A percentile compares a stretch with the other conserved stretches of the same genome.
phyloP scores from a whole-genome alignment of 306 rosid species.

The Crataegus laevigata region DNA sequence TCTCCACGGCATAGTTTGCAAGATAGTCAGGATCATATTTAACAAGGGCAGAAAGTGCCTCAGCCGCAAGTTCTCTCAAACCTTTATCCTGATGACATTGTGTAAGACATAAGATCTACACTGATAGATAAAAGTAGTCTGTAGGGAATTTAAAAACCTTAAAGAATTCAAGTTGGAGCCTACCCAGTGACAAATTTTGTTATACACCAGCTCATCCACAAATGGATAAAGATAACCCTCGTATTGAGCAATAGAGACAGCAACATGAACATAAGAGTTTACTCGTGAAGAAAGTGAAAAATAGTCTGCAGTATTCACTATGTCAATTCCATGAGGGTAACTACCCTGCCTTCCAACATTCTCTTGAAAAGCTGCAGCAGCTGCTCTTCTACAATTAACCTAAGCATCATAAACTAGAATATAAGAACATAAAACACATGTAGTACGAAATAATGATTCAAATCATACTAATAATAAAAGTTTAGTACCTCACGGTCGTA shows the following conservation, averaged over 20 bases:
- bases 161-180: conserved; percentile 17
- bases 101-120: neutral
- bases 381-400: conserved; percentile 99
- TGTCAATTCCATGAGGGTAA: conserved; percentile 95
- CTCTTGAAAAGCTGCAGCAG: conserved; percentile 98
- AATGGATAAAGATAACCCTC: conserved; percentile 81
- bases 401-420: conserved; percentile 24
- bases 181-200: conserved; percentile 97
- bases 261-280: conserved; percentile 69
- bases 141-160: neutral
- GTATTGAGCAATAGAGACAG: conserved; percentile 67
- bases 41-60: conserved; percentile 78
- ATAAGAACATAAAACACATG: neutral
- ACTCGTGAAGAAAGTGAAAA: conserved; percentile 87
- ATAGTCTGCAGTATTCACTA: conserved; percentile 84
- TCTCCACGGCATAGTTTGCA: conserved; percentile 53
- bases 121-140: neutral
- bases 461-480: conserved; percentile 10
- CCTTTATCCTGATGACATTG: conserved; percentile 65
- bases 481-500: conserved; percentile 86
- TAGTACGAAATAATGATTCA: neutral
- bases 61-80: conserved; percentile 88
- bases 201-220: conserved; percentile 65
- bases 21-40: conserved; percentile 73
- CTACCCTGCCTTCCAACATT: conserved; percentile 98